Percentiles rank a stretch among this genome's conserved stretches.
Evolutionary conservation across 257 asterid genomes (phyloP).

Genomic region (Penstemon eatonii): DNA sequence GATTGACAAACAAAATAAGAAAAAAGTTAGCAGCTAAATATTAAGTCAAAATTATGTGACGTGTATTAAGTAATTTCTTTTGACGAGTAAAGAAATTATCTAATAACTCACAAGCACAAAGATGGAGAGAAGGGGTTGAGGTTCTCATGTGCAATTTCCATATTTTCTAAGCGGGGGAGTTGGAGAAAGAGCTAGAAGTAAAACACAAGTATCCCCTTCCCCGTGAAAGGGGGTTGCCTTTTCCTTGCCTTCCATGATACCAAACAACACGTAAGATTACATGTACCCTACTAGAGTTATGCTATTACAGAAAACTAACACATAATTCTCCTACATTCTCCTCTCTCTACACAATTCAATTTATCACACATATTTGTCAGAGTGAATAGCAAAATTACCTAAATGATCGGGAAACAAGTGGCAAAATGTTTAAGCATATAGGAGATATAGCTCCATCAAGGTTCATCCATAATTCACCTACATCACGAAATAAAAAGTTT

Average conservation of each 20-base stretch:
- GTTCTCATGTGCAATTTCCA: slow-evolving; percentile 10
- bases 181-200: slow-evolving; percentile 1
- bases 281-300: background rate
- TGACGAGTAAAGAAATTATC: background rate
- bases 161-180: background rate
- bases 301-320: background rate
- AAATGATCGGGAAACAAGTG: slow-evolving; percentile 61
- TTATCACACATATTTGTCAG: slow-evolving; percentile 11
- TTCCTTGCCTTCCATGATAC: background rate
- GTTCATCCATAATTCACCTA: slow-evolving; percentile 93
- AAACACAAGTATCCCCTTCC: no score
- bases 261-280: background rate
- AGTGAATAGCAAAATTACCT: slow-evolving; percentile 42
- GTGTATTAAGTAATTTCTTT: background rate
- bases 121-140: background rate
- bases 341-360: background rate
- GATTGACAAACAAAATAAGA: slow-evolving; percentile 10
- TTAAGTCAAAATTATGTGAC: slow-evolving; percentile 13
- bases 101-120: background rate
- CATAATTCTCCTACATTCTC: no score
- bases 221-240: background rate
- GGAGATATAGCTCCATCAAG: slow-evolving; percentile 92
- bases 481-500: slow-evolving; percentile 26
- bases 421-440: slow-evolving; percentile 72
- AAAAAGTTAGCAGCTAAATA: background rate